These are phyloP conservation scores for Withania somnifera DNA, from an alignment of 305 asterid species.

Conservation along the genomic window DNA sequence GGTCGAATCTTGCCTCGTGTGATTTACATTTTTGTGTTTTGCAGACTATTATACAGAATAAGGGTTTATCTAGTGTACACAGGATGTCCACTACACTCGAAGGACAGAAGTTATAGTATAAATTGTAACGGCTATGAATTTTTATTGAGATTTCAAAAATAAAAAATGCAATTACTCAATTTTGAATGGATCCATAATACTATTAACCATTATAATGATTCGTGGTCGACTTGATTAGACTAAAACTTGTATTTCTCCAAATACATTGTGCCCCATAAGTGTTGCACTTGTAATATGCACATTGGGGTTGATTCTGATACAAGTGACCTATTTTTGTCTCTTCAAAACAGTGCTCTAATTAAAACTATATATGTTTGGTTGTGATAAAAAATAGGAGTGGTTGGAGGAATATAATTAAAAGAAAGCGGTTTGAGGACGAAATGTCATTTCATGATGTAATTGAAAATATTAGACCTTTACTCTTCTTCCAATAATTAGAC, in stretches of 20 bases:
- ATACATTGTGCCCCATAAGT: background rate
- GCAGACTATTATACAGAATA: no score
- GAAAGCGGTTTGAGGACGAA: background rate
- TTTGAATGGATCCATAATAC: background rate
- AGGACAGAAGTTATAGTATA: no score
- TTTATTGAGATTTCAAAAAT: no score
- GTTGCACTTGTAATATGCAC: background rate
- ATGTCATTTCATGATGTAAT: background rate
- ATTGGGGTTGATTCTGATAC: background rate
- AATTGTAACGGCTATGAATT: no score
- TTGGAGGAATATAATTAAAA: background rate
- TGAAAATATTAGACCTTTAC: background rate
- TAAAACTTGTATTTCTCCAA: background rate
- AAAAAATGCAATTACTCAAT: background rate
- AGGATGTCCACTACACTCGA: no score
- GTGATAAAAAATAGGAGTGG: background rate
- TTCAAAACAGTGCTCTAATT: background rate
- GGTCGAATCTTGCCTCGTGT: no score
- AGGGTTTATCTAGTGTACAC: no score
- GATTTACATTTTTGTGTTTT: no score
- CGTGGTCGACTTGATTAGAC: background rate
- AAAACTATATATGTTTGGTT: background rate
- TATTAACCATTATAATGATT: background rate
- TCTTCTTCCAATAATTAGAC: background rate
- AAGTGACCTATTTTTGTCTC: background rate